phyloP scores from a whole-genome alignment of 345 rosid species.

The Euphorbia tirucalli region DNA sequence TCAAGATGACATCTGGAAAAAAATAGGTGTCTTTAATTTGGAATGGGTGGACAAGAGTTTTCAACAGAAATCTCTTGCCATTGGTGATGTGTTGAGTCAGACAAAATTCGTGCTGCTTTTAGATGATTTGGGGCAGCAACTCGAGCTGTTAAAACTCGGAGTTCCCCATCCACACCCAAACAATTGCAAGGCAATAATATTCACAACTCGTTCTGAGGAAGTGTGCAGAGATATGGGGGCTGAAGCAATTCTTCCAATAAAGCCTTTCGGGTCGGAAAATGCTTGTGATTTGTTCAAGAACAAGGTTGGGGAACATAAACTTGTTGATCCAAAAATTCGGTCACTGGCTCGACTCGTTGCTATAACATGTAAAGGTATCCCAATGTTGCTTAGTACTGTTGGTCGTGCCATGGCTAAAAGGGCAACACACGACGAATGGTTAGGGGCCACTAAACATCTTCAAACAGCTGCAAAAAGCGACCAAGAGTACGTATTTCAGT shows the following conservation, averaged over 20 bases:
- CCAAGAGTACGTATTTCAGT: neutral
- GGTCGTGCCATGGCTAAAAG: neutral
- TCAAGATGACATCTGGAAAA: conserved; percentile 35
- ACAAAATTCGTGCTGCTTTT: conserved; percentile 5
- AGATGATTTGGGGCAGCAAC: neutral
- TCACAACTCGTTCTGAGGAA: neutral
- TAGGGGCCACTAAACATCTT: neutral
- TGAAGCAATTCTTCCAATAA: neutral
- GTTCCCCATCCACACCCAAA: neutral
- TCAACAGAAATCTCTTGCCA: neutral
- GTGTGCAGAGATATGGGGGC: neutral
- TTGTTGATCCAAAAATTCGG: neutral
- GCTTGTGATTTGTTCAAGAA: neutral
- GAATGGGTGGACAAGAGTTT: conserved; percentile 30
- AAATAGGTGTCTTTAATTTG: conserved; percentile 31
- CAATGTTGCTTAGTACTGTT: neutral
- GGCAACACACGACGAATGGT: neutral
- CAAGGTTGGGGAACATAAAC: neutral
- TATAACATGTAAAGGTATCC: neutral
- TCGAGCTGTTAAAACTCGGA: neutral
- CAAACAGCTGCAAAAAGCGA: neutral
- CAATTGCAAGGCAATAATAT: neutral
- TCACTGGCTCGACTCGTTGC: neutral
- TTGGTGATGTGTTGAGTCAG: neutral
- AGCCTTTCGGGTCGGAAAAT: neutral